Evolutionary conservation across 768 basidiomycete species (phyloP).

Genomic region (Russula brevipes): DNA sequence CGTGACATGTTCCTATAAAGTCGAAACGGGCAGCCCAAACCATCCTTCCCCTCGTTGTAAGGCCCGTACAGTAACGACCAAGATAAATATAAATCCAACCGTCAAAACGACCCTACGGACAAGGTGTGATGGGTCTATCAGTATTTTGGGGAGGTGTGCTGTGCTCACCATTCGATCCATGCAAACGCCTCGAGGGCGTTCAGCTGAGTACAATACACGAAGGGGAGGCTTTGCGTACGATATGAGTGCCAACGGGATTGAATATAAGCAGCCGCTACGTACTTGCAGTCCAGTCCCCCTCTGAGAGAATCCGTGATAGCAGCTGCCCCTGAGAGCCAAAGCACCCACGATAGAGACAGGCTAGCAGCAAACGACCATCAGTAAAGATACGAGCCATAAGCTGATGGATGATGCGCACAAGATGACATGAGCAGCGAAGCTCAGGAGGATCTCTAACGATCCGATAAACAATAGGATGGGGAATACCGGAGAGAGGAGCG

Average conservation of each 20-base stretch:
- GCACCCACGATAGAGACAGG: conserved; percentile 25
- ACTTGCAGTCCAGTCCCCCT: conserved; percentile 21
- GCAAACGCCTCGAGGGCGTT: conserved; percentile 26
- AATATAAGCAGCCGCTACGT: not conserved
- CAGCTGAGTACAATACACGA: conserved; percentile 21
- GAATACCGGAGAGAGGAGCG: conserved; percentile 21
- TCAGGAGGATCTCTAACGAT: not conserved
- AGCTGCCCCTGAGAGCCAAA: conserved; percentile 27
- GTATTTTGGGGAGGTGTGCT: not conserved
- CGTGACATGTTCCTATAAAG: not conserved
- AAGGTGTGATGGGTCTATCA: not conserved
- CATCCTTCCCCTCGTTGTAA: conserved; percentile 16
- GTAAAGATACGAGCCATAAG: not conserved
- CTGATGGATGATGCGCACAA: conserved; percentile 12
- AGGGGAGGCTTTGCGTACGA: not conserved
- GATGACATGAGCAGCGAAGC: conserved; percentile 19
- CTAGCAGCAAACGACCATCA: not conserved
- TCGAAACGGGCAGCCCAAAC: conserved; percentile 4
- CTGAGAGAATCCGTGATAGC: conserved; percentile 16
- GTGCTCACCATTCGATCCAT: conserved; percentile 25
- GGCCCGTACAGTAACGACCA: conserved; percentile 15
- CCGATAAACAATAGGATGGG: conserved; percentile 6
- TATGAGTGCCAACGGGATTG: not conserved
- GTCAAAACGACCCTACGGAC: conserved; percentile 22
- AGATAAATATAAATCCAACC: conserved; percentile 8